phyloP scores from a whole-genome alignment of 2,329 filamentous ascomycete genomes.

The Hymenoscyphus salicellus region DNA sequence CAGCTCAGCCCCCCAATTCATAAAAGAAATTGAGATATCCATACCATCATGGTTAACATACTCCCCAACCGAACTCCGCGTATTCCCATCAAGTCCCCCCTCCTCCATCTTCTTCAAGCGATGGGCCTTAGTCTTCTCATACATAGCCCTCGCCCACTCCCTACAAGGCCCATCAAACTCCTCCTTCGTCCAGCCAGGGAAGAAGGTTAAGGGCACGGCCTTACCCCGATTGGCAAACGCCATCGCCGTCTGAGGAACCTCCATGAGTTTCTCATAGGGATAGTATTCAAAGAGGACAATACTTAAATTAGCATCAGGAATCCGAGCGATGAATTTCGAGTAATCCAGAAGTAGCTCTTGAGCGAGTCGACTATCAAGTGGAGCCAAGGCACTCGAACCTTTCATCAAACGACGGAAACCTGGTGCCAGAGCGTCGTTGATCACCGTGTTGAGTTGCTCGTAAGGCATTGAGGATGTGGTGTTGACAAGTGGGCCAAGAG shows the following conservation, averaged over 20 bases:
- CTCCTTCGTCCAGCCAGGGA: constrained; percentile 33
- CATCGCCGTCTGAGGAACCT: constrained; percentile 24
- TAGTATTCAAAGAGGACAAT: constrained; percentile 27
- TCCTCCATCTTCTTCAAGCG: constrained; percentile 9
- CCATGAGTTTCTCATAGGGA: constrained; percentile 20
- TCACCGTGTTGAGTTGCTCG: constrained; percentile 34
- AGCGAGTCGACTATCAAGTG: constrained; percentile 32
- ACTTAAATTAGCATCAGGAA: constrained; percentile 23
- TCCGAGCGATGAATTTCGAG: constrained; percentile 28
- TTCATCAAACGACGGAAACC: constrained; percentile 41
- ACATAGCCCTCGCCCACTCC: constrained; percentile 21
- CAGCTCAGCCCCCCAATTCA: background rate
- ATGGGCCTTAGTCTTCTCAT: constrained; percentile 12
- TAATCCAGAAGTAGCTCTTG: constrained; percentile 32
- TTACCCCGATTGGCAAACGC: constrained; percentile 33
- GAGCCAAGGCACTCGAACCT: constrained; percentile 38
- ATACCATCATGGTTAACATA: constrained; percentile 29
- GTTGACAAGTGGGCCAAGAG: constrained; percentile 30
- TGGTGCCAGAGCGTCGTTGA: constrained; percentile 33
- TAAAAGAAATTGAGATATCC: background rate
- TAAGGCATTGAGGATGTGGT: constrained; percentile 34
- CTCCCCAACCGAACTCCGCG: constrained; percentile 19
- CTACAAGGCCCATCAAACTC: constrained; percentile 20
- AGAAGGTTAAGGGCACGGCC: constrained; percentile 28
- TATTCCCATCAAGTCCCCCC: constrained; percentile 13